phyloP scores from a whole-genome alignment of 75 land plant species.

The Picea glauca region DNA sequence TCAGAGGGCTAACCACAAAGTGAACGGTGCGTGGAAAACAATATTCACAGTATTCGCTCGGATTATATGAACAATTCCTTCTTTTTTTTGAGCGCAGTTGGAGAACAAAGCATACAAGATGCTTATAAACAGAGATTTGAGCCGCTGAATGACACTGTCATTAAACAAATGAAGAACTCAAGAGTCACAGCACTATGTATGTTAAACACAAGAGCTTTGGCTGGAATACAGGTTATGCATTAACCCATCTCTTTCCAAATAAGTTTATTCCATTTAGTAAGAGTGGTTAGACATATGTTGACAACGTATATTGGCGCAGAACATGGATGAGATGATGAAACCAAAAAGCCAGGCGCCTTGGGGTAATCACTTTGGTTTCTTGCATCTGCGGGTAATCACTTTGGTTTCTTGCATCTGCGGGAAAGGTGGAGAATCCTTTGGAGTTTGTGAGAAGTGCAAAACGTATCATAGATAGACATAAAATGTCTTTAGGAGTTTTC shows the following conservation, averaged over 20 bases:
- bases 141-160: not conserved
- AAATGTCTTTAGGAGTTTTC: not conserved
- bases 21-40: too few relatives aligned
- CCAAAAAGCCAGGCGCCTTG: not conserved
- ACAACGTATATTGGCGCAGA: not conserved
- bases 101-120: not conserved
- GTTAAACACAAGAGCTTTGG: constrained; percentile 17
- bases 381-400: not conserved
- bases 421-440: not conserved
- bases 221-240: constrained; percentile 11
- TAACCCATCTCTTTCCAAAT: not conserved
- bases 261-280: not conserved
- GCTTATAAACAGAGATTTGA: not conserved
- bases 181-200: constrained; percentile 13
- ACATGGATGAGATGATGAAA: not conserved
- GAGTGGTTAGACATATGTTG: not conserved
- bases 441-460: not conserved
- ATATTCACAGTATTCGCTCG: too few relatives aligned
- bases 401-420: not conserved
- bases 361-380: not conserved
- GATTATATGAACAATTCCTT: not conserved
- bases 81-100: not conserved
- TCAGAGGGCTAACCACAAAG: too few relatives aligned
- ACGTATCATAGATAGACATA: not conserved
- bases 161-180: not conserved